phyloP scores from a whole-genome alignment of 805 yeast genomes.

The Metschnikowia corniflorae region DNA sequence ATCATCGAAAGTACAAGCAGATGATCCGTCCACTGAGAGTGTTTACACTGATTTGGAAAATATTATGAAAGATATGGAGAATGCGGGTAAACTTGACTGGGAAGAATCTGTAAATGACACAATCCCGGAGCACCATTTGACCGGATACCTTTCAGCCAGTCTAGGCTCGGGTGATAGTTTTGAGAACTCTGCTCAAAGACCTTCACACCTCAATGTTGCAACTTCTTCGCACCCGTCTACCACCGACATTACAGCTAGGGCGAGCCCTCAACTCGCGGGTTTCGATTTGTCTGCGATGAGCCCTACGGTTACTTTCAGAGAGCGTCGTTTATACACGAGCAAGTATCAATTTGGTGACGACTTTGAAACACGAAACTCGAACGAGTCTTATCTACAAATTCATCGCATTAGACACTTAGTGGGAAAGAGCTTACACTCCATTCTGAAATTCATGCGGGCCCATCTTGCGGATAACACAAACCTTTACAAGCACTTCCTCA shows the following conservation, averaged over 20 bases:
- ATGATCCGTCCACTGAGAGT: slow-evolving; percentile 26
- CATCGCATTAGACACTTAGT: slow-evolving; percentile 60
- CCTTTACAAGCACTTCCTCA: slow-evolving; percentile 56
- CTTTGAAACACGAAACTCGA: slow-evolving; percentile 39
- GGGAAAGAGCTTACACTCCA: slow-evolving; percentile 60
- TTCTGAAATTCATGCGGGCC: slow-evolving; percentile 45
- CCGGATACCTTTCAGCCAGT: slow-evolving; percentile 1
- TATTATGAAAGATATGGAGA: slow-evolving; percentile 30
- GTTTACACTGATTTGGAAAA: slow-evolving; percentile 32
- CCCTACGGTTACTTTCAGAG: slow-evolving; percentile 54
- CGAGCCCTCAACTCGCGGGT: slow-evolving; percentile 44
- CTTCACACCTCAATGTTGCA: too few relatives aligned
- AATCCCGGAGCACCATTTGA: slow-evolving; percentile 1
- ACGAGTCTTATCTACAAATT: slow-evolving; percentile 36
- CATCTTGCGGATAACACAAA: slow-evolving; percentile 62
- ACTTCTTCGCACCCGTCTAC: slow-evolving; percentile 5
- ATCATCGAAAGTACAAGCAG: slow-evolving; percentile 15
- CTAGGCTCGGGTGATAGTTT: slow-evolving; percentile 5
- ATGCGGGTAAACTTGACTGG: slow-evolving; percentile 17
- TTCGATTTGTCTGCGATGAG: slow-evolving; percentile 47
- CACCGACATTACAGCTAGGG: slow-evolving; percentile 39
- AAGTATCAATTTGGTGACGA: slow-evolving; percentile 62
- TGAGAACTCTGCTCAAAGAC: slow-evolving; percentile 1
- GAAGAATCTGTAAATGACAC: slow-evolving; percentile 10
- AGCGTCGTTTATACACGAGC: slow-evolving; percentile 58